A percentile compares a stretch with the other conserved stretches of the same genome.
Conservation (phyloP, 1,284 basidiomycete species). For the Rhodotorula mucilaginosa region DNA sequence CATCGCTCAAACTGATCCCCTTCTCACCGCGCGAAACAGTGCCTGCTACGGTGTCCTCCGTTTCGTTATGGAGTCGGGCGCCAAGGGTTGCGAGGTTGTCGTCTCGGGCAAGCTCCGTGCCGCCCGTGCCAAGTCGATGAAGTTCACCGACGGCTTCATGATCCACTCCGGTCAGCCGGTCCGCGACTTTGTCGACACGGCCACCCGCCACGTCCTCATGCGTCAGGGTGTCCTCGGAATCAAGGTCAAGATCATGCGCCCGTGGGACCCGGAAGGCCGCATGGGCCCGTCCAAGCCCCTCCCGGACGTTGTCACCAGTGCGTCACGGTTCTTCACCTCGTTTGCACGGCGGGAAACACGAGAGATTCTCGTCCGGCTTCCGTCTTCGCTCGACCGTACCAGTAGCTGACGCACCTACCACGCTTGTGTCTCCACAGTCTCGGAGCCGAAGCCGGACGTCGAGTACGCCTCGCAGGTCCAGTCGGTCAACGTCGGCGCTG, state of each 20-base stretch:
- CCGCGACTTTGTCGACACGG: constrained; percentile 94
- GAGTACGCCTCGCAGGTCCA: constrained; percentile 43
- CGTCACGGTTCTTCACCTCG: constrained; percentile 45
- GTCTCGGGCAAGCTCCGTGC: constrained; percentile 99
- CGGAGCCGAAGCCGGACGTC: constrained; percentile 57
- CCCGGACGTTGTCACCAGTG: constrained; percentile 87
- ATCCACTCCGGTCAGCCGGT: constrained; percentile 99
- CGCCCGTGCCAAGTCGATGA: constrained; percentile 99
- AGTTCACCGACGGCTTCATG: constrained; percentile 99
- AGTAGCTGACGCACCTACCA: not conserved
- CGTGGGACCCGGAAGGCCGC: constrained; percentile 85
- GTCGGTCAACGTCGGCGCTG: constrained; percentile 36
- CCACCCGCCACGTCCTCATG: constrained; percentile 96
- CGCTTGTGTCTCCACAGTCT: constrained; percentile 13
- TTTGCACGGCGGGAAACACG: not conserved
- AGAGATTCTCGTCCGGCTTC: not conserved
- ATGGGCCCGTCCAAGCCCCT: constrained; percentile 89
- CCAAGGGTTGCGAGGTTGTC: constrained; percentile 99
- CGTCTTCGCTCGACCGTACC: not conserved
- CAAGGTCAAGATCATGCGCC: constrained; percentile 99
- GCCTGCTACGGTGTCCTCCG: constrained; percentile 99
- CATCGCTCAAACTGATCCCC: too few species aligned
- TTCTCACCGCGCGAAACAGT: constrained; percentile 52
- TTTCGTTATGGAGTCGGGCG: constrained; percentile 99
- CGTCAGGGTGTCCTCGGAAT: constrained; percentile 99